Percentiles rank a stretch among this genome's conserved stretches.
phyloP scores from a whole-genome alignment of 108 stramenopile species.

The Cafeteria roenbergensis region DNA sequence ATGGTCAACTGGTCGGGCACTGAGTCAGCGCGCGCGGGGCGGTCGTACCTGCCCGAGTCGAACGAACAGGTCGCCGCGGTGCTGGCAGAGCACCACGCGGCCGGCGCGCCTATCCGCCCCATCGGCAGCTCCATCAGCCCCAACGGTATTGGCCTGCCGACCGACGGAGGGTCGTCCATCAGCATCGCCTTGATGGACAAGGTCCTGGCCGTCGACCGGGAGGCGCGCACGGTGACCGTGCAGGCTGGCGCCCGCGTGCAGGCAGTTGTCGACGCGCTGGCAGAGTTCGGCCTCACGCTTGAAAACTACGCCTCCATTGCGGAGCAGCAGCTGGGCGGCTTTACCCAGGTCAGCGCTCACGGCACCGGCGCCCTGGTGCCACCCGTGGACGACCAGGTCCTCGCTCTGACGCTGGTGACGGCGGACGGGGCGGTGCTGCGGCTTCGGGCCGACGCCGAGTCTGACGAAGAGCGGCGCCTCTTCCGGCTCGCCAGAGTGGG shows the following conservation, averaged over 20 bases:
- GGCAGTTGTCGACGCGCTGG: not conserved
- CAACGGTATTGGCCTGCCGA: too few species aligned
- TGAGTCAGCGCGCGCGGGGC: too few species aligned
- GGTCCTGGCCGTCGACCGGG: not conserved
- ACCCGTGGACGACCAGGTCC: constrained; percentile 83
- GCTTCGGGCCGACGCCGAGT: constrained; percentile 53
- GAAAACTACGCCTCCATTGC: constrained; percentile 84
- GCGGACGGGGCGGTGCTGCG: too few species aligned
- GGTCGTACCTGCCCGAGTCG: too few species aligned
- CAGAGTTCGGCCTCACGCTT: constrained; percentile 57
- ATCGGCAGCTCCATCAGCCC: too few species aligned
- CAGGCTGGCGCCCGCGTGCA: not conserved
- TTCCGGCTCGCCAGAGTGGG: constrained; percentile 72
- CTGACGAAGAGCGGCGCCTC: constrained; percentile 32
- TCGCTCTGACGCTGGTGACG: constrained; percentile 67
- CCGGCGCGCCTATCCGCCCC: too few species aligned
- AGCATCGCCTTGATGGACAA: not conserved
- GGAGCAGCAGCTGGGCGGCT: constrained; percentile 90
- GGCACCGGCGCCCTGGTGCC: constrained; percentile 75
- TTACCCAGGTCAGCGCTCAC: constrained; percentile 78
- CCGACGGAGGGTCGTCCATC: too few species aligned
- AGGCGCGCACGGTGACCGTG: not conserved
- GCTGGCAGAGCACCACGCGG: too few species aligned
- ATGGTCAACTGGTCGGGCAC: too few species aligned
- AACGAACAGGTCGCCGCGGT: too few species aligned